Conservation (phyloP, 768 basidiomycete genomes). For the Termitomyces sp. region DNA sequence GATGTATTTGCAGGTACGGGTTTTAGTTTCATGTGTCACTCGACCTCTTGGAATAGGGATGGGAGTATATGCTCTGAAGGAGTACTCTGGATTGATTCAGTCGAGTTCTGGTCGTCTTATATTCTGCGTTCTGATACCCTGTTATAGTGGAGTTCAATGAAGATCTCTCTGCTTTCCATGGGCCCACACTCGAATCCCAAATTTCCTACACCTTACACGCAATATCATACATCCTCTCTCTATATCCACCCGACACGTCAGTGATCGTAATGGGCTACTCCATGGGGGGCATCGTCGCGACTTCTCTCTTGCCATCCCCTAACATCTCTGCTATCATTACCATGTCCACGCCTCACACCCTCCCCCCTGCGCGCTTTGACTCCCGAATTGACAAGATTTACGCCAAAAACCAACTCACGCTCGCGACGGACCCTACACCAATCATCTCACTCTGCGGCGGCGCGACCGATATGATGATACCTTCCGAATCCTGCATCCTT, state of each 20-base stretch:
- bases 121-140: slow-evolving; percentile 1
- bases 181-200: slow-evolving; percentile 82
- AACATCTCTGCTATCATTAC: slow-evolving; percentile 82
- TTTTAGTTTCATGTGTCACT: background rate
- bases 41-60: background rate
- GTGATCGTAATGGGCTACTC: slow-evolving; percentile 90
- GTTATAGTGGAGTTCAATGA: slow-evolving; percentile 90
- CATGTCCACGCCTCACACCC: slow-evolving; percentile 91
- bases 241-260: slow-evolving; percentile 61
- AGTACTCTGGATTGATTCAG: background rate
- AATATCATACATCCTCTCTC: slow-evolving; percentile 74
- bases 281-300: slow-evolving; percentile 95
- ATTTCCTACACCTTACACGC: slow-evolving; percentile 70
- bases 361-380: slow-evolving; percentile 90
- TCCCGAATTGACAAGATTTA: slow-evolving; percentile 77
- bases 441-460: slow-evolving; percentile 91
- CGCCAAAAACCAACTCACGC: slow-evolving; percentile 34
- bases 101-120: too few species aligned
- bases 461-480: slow-evolving; percentile 86
- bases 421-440: slow-evolving; percentile 52
- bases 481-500: slow-evolving; percentile 85
- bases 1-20: slow-evolving; percentile 85
- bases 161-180: slow-evolving; percentile 94
- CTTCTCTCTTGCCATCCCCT: slow-evolving; percentile 66
- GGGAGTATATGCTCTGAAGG: background rate